phyloP scores from a whole-genome alignment of 2,329 filamentous ascomycete species.

The Trichoderma harzianum region DNA sequence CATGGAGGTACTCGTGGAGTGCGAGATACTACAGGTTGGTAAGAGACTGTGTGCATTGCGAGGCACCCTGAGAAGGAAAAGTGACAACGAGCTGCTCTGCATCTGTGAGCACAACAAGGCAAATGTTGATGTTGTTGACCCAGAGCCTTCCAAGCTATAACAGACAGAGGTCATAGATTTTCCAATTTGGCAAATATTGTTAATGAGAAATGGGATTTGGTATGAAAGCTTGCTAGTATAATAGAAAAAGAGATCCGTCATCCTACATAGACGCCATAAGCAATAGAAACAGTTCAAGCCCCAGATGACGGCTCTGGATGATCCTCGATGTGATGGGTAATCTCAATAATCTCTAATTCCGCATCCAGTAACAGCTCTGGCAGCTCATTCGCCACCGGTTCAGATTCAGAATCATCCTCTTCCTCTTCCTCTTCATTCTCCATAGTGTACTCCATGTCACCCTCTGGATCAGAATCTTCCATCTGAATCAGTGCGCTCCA shows the following conservation, averaged over 20 bases:
- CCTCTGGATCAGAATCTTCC: constrained; percentile 26
- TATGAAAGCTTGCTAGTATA: neutral
- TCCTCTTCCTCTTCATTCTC: constrained; percentile 32
- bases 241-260: neutral
- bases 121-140: constrained; percentile 57
- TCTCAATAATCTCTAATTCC: constrained; percentile 22
- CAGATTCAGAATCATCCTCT: constrained; percentile 27
- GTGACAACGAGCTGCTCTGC: constrained; percentile 51
- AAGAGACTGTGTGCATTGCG: constrained; percentile 51
- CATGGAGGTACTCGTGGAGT: constrained; percentile 49
- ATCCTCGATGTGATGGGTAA: constrained; percentile 17
- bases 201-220: neutral
- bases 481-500: constrained; percentile 27
- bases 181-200: neutral
- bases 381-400: constrained; percentile 26
- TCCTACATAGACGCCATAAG: neutral
- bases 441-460: constrained; percentile 27
- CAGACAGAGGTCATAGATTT: neutral
- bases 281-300: neutral
- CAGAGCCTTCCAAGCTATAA: constrained; percentile 32
- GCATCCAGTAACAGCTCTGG: constrained; percentile 27
- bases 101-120: constrained; percentile 64
- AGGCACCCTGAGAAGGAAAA: constrained; percentile 52
- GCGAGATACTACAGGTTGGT: constrained; percentile 57
- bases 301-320: neutral